phyloP scores from a whole-genome alignment of 2,329 filamentous ascomycete species.

The Colletotrichum sojae region DNA sequence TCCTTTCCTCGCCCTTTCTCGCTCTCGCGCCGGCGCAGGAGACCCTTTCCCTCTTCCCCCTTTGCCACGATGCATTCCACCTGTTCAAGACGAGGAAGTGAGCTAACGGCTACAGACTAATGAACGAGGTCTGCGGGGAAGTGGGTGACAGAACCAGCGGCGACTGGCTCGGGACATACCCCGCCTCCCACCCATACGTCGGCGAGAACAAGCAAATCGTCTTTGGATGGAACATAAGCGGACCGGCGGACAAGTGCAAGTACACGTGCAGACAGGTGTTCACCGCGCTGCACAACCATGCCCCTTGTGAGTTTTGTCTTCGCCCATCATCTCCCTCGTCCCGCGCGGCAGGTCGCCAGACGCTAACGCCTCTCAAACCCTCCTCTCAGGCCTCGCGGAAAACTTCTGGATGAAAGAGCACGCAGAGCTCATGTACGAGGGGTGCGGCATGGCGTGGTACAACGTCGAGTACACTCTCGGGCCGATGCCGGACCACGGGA shows the following conservation, averaged over 20 bases:
- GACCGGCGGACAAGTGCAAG: not conserved
- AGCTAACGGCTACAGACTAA: not conserved
- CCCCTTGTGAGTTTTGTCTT: conserved; percentile 11
- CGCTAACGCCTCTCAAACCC: too few species aligned
- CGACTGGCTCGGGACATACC: not conserved
- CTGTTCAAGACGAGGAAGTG: not conserved
- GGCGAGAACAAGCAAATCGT: conserved; percentile 20
- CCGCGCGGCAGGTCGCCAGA: too few species aligned
- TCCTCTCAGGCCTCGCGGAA: conserved; percentile 7
- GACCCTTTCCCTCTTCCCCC: too few species aligned
- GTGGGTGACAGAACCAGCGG: not conserved
- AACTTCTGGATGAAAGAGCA: conserved; percentile 33
- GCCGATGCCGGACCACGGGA: conserved; percentile 11
- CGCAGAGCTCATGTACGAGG: conserved; percentile 4
- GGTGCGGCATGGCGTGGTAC: conserved; percentile 23
- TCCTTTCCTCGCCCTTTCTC: too few species aligned
- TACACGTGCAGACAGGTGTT: conserved; percentile 24
- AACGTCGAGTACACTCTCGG: not conserved
- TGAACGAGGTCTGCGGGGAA: conserved; percentile 1
- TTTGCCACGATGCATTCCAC: not conserved
- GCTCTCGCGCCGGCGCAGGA: too few species aligned
- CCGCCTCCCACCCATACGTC: not conserved
- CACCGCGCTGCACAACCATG: conserved; percentile 6
- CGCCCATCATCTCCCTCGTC: not conserved
- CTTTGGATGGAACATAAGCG: not conserved